phyloP scores from a whole-genome alignment of 306 rosid species.

The Prunus mume region DNA sequence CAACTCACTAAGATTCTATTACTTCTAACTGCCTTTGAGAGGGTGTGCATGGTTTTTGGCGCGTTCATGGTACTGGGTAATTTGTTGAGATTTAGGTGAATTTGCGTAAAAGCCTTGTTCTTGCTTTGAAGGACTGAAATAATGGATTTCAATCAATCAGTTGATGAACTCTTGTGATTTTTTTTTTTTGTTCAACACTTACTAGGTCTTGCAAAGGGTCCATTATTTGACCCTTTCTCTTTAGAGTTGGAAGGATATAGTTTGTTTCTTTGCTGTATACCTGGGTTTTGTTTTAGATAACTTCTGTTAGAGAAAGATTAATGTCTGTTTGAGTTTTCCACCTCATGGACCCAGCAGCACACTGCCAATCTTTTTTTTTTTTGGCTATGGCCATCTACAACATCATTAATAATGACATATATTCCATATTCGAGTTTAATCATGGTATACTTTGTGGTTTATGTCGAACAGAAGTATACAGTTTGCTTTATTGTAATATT shows the following conservation, averaged over 20 bases:
- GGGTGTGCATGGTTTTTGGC: neutral
- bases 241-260: neutral
- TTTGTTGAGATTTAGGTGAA: conserved; percentile 1
- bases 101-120: neutral
- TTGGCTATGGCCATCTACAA: neutral
- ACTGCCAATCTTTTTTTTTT: neutral
- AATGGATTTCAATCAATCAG: neutral
- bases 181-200: neutral
- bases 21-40: neutral
- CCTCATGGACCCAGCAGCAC: neutral
- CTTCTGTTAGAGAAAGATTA: neutral
- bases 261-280: neutral
- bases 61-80: neutral
- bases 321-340: neutral
- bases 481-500: neutral
- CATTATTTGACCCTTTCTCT: neutral
- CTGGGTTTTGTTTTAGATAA: neutral
- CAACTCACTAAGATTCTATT: neutral
- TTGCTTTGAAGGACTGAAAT: neutral
- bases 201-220: neutral
- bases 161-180: neutral
- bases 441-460: neutral
- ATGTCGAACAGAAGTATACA: neutral
- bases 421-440: neutral
- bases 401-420: neutral